These are phyloP conservation scores for Saccharum spontaneum DNA, from an alignment of 176 grass and related monocot genomes.

Conservation along the genomic window DNA sequence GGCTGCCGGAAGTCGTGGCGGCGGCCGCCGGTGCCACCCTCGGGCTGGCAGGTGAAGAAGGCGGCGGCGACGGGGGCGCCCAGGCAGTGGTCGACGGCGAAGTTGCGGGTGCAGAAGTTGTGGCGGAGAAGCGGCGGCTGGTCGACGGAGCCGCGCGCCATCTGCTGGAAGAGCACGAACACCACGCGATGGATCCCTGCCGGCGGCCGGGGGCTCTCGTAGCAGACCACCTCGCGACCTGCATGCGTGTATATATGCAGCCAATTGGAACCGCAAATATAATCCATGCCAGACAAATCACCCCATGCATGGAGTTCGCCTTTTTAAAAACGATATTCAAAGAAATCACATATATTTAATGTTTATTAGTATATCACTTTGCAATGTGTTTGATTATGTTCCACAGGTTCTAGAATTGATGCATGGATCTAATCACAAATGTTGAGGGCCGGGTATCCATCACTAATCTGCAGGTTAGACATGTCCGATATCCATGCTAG, in stretches of 20 bases:
- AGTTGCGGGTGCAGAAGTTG: constrained; percentile 49
- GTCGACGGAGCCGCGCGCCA: constrained; percentile 19
- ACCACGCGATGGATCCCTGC: constrained; percentile 62
- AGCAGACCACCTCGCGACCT: constrained; percentile 52
- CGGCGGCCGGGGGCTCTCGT: constrained; percentile 47
- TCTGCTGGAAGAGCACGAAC: constrained; percentile 48
- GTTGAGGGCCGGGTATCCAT: no score
- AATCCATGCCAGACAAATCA: no score
- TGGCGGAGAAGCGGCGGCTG: constrained; percentile 39
- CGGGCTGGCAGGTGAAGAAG: constrained; percentile 60
- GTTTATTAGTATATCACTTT: no score
- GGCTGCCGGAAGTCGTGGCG: background rate
- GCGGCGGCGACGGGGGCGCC: constrained; percentile 41
- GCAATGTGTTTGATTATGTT: no score
- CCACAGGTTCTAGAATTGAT: no score
- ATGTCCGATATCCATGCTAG: no score
- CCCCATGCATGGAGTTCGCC: no score
- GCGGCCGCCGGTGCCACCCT: constrained; percentile 53
- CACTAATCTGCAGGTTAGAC: no score
- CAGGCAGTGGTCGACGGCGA: constrained; percentile 37
- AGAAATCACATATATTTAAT: no score
- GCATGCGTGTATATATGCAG: background rate
- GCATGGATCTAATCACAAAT: no score
- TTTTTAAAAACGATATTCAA: no score
- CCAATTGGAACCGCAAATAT: no score